Conservation (phyloP, 495 filamentous ascomycete genomes). For the Platismatia glauca region DNA sequence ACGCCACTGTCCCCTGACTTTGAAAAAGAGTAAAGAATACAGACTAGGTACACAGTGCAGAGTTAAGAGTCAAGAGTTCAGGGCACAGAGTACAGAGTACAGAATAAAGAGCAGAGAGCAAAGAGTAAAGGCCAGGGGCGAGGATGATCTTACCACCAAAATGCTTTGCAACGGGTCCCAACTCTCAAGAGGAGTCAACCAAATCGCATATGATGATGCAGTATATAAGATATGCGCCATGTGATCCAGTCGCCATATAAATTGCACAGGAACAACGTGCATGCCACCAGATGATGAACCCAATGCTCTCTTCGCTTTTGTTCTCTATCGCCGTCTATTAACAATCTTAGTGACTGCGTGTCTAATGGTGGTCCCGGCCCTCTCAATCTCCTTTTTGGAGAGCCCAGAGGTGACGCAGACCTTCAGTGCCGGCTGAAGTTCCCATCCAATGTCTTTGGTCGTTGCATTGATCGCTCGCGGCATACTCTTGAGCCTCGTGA, state of each 20-base stretch:
- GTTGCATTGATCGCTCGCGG: constrained; percentile 51
- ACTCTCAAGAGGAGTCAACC: neutral
- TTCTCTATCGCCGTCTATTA: constrained; percentile 42
- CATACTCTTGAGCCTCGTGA: constrained; percentile 73
- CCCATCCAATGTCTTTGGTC: constrained; percentile 51
- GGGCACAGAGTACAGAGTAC: too few relatives aligned
- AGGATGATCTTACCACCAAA: neutral
- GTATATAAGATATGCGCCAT: neutral
- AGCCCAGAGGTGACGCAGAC: constrained; percentile 81
- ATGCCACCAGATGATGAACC: neutral
- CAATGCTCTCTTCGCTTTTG: neutral
- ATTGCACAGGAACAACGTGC: too few relatives aligned
- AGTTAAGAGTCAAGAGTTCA: too few relatives aligned
- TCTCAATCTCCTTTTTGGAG: constrained; percentile 89
- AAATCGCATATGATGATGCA: neutral
- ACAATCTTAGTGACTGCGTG: constrained; percentile 91
- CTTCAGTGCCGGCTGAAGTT: constrained; percentile 71
- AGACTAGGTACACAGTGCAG: too few relatives aligned
- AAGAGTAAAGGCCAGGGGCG: too few relatives aligned
- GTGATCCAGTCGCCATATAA: too few relatives aligned
- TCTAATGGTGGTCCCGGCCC: constrained; percentile 75
- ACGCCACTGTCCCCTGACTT: too few relatives aligned
- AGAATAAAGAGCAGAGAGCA: too few relatives aligned
- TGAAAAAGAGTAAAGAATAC: too few relatives aligned
- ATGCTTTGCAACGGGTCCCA: neutral